Conservation (phyloP, 2,329 filamentous ascomycete species). For the Trichophyton equinum region DNA sequence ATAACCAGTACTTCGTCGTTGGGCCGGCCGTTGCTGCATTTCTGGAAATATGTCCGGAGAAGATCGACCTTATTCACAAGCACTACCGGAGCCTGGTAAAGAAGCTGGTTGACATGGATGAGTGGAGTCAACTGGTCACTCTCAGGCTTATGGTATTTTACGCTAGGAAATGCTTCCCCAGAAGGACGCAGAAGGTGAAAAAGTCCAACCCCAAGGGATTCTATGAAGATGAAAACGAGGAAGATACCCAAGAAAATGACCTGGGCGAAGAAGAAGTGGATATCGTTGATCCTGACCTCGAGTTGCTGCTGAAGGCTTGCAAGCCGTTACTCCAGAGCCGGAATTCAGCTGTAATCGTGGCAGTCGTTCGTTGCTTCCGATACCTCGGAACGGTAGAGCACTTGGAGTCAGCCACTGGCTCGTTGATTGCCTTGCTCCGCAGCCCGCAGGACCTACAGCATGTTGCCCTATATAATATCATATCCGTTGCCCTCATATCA, state of each 20-base stretch:
- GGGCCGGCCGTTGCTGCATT: conserved; percentile 86
- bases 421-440: conserved; percentile 72
- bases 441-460: conserved; percentile 79
- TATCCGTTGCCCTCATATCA: conserved; percentile 69
- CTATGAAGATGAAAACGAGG: conserved; percentile 56
- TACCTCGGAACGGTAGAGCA: conserved; percentile 72
- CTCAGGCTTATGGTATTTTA: conserved; percentile 74
- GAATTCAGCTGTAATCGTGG: conserved; percentile 83
- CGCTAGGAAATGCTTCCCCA: conserved; percentile 75
- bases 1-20: conserved; percentile 93
- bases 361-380: conserved; percentile 72
- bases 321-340: conserved; percentile 80
- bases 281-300: conserved; percentile 67
- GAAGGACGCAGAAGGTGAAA: conserved; percentile 46
- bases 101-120: conserved; percentile 97
- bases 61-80: conserved; percentile 77
- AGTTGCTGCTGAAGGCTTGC: conserved; percentile 66
- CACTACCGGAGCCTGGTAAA: conserved; percentile 75
- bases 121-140: conserved; percentile 87
- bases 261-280: conserved; percentile 37
- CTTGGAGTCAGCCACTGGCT: conserved; percentile 62
- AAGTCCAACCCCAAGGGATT: conserved; percentile 56
- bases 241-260: conserved; percentile 32
- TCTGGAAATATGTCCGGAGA: conserved; percentile 74
- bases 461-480: conserved; percentile 84